Conservation (phyloP, 495 filamentous ascomycete genomes). For the Lasiosphaeriaceae sp. region DNA sequence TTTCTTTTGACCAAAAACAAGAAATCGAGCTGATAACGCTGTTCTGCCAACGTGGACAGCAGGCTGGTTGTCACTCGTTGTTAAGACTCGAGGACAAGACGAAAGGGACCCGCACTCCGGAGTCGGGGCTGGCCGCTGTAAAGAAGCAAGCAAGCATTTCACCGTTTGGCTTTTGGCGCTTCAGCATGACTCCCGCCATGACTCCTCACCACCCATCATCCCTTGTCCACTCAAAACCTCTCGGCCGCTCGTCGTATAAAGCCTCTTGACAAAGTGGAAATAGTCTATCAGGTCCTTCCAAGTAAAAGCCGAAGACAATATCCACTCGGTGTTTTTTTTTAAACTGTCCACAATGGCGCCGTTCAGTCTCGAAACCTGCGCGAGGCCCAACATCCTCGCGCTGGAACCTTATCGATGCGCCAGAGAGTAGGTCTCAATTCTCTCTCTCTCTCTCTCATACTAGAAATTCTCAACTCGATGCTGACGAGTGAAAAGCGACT, state of each 20-base stretch:
- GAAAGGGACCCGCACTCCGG: slow-evolving; percentile 25
- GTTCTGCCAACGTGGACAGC: too few relatives aligned
- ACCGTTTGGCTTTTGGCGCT: neutral
- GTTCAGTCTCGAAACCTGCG: slow-evolving; percentile 77
- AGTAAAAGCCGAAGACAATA: too few relatives aligned
- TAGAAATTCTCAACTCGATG: too few relatives aligned
- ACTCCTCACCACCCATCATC: slow-evolving; percentile 15
- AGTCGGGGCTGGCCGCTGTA: slow-evolving; percentile 15
- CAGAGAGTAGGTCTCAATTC: slow-evolving; percentile 59
- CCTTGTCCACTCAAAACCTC: too few relatives aligned
- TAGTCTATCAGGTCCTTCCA: too few relatives aligned
- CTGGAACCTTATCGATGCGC: slow-evolving; percentile 82
- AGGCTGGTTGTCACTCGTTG: too few relatives aligned
- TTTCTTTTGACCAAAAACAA: neutral
- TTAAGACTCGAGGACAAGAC: neutral
- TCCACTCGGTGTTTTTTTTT: neutral
- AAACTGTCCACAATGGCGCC: slow-evolving; percentile 35
- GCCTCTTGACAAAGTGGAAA: too few relatives aligned
- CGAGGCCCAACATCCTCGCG: slow-evolving; percentile 76
- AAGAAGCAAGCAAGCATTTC: slow-evolving; percentile 3
- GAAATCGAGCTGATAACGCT: neutral
- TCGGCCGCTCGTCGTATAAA: too few relatives aligned
- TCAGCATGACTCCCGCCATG: slow-evolving; percentile 16
- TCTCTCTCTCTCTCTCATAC: neutral
- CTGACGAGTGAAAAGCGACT: slow-evolving; percentile 61